Base-by-base conservation (phyloP, 768 basidiomycete genomes). In the Suillus cothurnatus region DNA sequence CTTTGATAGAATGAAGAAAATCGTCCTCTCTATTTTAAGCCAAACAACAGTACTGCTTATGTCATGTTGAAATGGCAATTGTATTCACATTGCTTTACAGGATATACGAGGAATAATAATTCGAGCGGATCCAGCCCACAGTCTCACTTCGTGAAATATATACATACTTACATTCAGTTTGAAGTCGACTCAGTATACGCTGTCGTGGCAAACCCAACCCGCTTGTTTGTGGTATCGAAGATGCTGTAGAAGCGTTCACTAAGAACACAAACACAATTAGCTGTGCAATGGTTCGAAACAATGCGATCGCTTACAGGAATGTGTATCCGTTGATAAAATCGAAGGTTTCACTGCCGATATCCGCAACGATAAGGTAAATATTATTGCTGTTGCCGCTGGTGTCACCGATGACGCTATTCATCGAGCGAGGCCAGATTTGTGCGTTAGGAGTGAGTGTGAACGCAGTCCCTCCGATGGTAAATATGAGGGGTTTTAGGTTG, bases 151-250 rank as follows among this genome's bases (percentile, higher is more conserved):
- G 4, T 23, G 15, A 8, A 23, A 36, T 57, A 50, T 26, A 47
- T 47, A 47, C 47, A 47, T 47, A 47, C 47, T 47, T 47, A 14
- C 9, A 34, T 11, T 63, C 60, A 63, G 62, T 63, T 63, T 11
- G 32, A 17, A 39, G n/a, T 32, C 7, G 28, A 32, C 11, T 63
- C 28, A 2, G 80, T 81, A 66, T 73, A 72, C 26, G 64, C 6
- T 4, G 79, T 79, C 12, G 68, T 74, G 4, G 80, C 80, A 15
- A 81, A 63, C n/a, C 79, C 80, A 53, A 80, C 71, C 6, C 67
- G 74, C 21, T 49, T 56, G 67, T 75, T 77, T 3, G 69, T 70
- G 17, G 73, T 67, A 64, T 81, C 80, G 65, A 70, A 81, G 19
- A 78, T 73, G 39, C 71, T 65, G 69, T 78, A 81, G 74, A 74